phyloP scores from a whole-genome alignment of 2,329 filamentous ascomycete species.

The Fusarium albosuccineum region DNA sequence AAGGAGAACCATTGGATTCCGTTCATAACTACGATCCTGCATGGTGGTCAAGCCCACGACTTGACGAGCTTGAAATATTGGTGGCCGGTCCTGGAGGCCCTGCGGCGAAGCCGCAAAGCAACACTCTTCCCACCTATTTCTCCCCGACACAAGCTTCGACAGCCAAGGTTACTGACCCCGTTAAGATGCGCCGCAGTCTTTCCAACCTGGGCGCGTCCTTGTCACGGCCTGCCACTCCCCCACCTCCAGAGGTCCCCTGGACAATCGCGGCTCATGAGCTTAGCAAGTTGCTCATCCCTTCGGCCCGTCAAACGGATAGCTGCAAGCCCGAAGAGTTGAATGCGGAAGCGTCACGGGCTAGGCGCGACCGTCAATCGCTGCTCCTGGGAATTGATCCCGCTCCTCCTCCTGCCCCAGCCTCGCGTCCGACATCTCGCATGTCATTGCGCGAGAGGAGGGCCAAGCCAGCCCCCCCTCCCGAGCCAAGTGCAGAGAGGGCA shows the following conservation, averaged over 20 bases:
- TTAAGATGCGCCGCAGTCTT: constrained; percentile 73
- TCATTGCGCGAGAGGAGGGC: constrained; percentile 79
- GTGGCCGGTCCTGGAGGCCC: constrained; percentile 64
- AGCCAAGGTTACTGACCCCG: constrained; percentile 79
- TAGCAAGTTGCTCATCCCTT: constrained; percentile 84
- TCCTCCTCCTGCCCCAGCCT: constrained; percentile 47
- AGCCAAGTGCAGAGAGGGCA: constrained; percentile 49
- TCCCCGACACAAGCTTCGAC: constrained; percentile 90
- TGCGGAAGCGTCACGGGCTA: constrained; percentile 71
- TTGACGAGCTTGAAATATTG: constrained; percentile 77
- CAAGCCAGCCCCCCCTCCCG: constrained; percentile 67
- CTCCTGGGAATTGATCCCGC: constrained; percentile 50
- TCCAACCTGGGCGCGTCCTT: constrained; percentile 64
- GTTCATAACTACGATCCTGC: constrained; percentile 70
- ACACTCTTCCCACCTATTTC: constrained; percentile 78
- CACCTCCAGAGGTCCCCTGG: constrained; percentile 88
- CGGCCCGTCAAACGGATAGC: constrained; percentile 79
- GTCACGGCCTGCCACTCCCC: constrained; percentile 68
- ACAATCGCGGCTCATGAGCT: constrained; percentile 85
- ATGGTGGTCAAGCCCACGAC: constrained; percentile 77
- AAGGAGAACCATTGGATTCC: constrained; percentile 38
- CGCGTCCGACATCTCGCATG: constrained; percentile 71
- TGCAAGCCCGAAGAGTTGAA: constrained; percentile 84
- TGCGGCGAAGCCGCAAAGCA: constrained; percentile 66
- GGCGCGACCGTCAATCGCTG: constrained; percentile 74